phyloP scores from a whole-genome alignment of 2,329 filamentous ascomycete genomes.

The Dryadomyces quercivorus region DNA sequence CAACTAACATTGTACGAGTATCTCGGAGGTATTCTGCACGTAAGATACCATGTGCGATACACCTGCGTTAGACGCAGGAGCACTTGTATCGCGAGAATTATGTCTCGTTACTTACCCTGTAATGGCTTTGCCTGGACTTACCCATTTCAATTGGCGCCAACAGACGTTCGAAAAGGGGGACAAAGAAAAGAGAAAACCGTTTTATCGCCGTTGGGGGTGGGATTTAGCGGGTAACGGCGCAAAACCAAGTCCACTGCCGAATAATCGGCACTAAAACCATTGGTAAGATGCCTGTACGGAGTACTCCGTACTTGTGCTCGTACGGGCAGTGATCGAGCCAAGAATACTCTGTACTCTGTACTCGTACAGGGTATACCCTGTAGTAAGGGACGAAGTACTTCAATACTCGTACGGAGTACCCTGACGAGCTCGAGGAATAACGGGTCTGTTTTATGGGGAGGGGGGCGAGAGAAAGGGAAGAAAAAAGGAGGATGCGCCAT shows the following conservation, averaged over 20 bases:
- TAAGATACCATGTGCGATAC: not conserved
- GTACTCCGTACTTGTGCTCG: not conserved
- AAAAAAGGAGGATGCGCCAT: too few relatives aligned
- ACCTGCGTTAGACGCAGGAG: not conserved
- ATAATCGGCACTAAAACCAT: not conserved
- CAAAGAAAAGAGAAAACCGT: constrained; percentile 1
- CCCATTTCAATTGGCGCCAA: not conserved
- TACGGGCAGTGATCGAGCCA: too few relatives aligned
- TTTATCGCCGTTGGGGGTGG: constrained; percentile 1
- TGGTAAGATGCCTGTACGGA: too few relatives aligned
- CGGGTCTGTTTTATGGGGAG: too few relatives aligned
- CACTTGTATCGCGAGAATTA: not conserved
- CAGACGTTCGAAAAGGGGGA: not conserved
- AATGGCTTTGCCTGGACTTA: not conserved
- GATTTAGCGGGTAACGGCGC: constrained; percentile 1
- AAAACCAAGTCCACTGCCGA: constrained; percentile 1
- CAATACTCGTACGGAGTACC: too few relatives aligned
- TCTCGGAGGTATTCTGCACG: not conserved
- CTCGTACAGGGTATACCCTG: too few relatives aligned
- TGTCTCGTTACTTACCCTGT: not conserved
- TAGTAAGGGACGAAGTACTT: too few relatives aligned
- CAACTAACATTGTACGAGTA: not conserved
- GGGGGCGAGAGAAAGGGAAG: too few relatives aligned
- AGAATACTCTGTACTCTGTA: not conserved
- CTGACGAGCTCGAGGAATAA: too few relatives aligned